Base-by-base conservation (phyloP, 1,284 basidiomycete genomes). In the Ganoderma resinaceum region DNA sequence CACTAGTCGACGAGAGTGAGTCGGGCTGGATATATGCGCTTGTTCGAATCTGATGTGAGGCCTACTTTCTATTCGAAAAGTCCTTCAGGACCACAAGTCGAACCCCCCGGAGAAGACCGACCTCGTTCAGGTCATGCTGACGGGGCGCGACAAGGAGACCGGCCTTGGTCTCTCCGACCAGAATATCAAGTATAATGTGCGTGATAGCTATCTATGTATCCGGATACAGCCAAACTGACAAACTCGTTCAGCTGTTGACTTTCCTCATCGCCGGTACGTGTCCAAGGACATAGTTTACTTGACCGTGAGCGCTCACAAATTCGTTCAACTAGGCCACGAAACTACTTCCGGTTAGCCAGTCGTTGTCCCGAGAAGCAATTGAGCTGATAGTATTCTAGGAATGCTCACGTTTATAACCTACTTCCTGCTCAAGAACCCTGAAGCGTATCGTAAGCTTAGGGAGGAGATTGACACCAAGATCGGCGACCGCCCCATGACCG, bases 251-350 rank as follows among this genome's bases (percentile, higher is more conserved):
- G 82, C 79, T 86, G 37, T 75, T 86, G 14, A 86, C 85, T 0
- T 86, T 87, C 79, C 76, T 87, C 16, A 84, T 87, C 53, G 86
- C 85, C 6, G 86, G 81, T 80, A 65, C 57, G 73, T 42, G 23
- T 20, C 14, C 0, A 42, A n/a, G 1, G 26, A 20, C 0, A 18
- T 14, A 26, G 3, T 60, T 20, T n/a, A 6, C 7, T 35, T 7
- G 37, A 38, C 1, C 8, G 6, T 42, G 6, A 60, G 16, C 23
- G 12, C n/a, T 37, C 0, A 60, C 37, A 7, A 38, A 33, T 9
- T 7, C 29, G 2, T 7, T 57, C 35, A 29, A 18, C 31, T 29
- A 78, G 79, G 85, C 0, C 85, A 85, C 68, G 85, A 86, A 73
- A 86, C 84, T 0, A 85, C 85, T 0, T 84, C 83, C 5, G 80